phyloP scores from a whole-genome alignment of 1,284 basidiomycete genomes.

The Leccinum griseonigrum region DNA sequence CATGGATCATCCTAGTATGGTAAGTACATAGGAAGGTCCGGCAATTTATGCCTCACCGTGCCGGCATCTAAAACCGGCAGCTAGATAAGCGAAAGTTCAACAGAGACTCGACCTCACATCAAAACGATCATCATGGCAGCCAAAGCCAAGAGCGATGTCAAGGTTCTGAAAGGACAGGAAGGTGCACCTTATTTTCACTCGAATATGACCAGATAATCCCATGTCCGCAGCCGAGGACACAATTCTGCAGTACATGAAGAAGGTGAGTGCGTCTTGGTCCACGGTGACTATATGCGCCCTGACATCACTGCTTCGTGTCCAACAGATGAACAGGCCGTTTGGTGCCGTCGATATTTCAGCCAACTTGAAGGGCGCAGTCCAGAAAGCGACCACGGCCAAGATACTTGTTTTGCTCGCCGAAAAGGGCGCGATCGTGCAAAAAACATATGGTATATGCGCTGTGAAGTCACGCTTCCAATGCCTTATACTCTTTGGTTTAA shows the following conservation, averaged over 20 bases:
- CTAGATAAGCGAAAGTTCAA: background rate
- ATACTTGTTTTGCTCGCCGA: constrained; percentile 76
- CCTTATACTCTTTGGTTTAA: background rate
- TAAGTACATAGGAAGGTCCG: background rate
- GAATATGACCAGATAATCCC: background rate
- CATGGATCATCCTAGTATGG: constrained; percentile 2
- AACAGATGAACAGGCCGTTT: constrained; percentile 72
- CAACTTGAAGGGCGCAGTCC: constrained; percentile 83
- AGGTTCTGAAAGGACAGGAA: constrained; percentile 69
- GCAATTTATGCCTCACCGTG: constrained; percentile 1
- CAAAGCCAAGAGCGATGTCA: constrained; percentile 50
- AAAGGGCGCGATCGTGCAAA: constrained; percentile 71
- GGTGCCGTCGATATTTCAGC: constrained; percentile 85
- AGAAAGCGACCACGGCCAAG: constrained; percentile 80
- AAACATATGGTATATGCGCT: constrained; percentile 62
- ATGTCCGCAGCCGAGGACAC: constrained; percentile 59
- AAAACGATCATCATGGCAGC: constrained; percentile 37
- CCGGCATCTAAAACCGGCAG: background rate
- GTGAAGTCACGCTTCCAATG: background rate
- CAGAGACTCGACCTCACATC: background rate
- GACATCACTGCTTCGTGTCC: background rate
- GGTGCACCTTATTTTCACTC: constrained; percentile 35
- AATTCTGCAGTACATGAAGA: constrained; percentile 71
- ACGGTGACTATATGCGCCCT: constrained; percentile 1
- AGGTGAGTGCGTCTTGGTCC: constrained; percentile 37